Conservation (phyloP, 176 grass and related monocot genomes). For the Miscanthus lutarioriparius region DNA sequence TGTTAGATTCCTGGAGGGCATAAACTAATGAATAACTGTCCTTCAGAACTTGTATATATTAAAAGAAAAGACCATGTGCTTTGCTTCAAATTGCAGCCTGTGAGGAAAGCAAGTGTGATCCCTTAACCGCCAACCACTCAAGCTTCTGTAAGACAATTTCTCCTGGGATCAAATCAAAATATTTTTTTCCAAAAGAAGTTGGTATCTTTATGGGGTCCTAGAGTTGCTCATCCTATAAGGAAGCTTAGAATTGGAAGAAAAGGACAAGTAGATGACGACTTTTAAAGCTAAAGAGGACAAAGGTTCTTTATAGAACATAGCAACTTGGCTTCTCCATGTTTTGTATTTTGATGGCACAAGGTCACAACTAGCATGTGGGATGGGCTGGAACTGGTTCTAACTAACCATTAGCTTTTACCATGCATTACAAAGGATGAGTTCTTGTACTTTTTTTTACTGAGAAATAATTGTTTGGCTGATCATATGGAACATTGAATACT, state of each 20-base stretch:
- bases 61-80: conserved; percentile 50
- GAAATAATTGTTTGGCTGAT: conserved; percentile 5
- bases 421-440: not conserved
- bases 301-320: conserved; percentile 51
- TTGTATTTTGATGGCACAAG: conserved; percentile 58
- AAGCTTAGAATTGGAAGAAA: conserved; percentile 44
- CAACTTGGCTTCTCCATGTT: conserved; percentile 44
- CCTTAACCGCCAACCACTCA: conserved; percentile 35
- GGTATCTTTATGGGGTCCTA: conserved; percentile 48
- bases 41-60: conserved; percentile 38
- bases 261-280: conserved; percentile 55
- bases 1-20: conserved; percentile 36
- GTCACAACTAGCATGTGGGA: conserved; percentile 31
- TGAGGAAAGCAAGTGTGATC: conserved; percentile 43
- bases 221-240: conserved; percentile 58
- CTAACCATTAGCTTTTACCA: not conserved
- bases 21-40: conserved; percentile 38
- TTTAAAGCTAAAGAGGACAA: conserved; percentile 60
- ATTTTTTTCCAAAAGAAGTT: conserved; percentile 40
- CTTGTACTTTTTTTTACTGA: not conserved
- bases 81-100: conserved; percentile 49
- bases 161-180: conserved; percentile 44
- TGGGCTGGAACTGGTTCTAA: conserved; percentile 31
- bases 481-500: not conserved
- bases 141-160: conserved; percentile 50